These are phyloP conservation scores for Kodamaea laetipori DNA, from an alignment of 805 yeast species.

Conservation along the genomic window DNA sequence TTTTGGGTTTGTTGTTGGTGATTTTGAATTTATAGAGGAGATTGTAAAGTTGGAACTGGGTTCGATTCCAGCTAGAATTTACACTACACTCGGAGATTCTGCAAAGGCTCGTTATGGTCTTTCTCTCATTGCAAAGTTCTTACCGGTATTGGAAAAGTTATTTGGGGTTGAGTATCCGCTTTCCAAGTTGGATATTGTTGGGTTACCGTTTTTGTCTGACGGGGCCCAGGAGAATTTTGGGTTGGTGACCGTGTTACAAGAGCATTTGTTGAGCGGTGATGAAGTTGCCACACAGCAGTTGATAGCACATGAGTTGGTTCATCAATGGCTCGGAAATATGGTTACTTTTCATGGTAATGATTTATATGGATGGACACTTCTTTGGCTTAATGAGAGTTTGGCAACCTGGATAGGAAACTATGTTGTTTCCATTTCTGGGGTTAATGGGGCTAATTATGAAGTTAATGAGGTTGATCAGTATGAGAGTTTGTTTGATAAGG, in stretches of 20 bases:
- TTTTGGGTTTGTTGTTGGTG: conserved; percentile 71
- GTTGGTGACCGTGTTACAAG: conserved; percentile 58
- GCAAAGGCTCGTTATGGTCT: conserved; percentile 52
- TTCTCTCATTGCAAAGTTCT: conserved; percentile 44
- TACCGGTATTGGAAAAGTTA: conserved; percentile 50
- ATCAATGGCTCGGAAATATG: conserved; percentile 78
- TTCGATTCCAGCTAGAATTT: conserved; percentile 36
- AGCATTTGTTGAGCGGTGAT: conserved; percentile 36
- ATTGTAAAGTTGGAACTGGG: conserved; percentile 1
- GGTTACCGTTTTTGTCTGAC: conserved; percentile 70
- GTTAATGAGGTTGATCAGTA: conserved; percentile 15
- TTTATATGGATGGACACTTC: conserved; percentile 58
- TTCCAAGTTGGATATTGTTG: conserved; percentile 64
- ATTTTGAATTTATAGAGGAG: conserved; percentile 54
- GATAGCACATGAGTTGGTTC: conserved; percentile 71
- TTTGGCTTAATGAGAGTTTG: conserved; percentile 78
- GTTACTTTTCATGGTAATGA: conserved; percentile 45
- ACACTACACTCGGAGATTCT: conserved; percentile 56
- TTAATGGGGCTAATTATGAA: conserved; percentile 18
- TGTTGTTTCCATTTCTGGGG: conserved; percentile 30
- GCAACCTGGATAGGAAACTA: conserved; percentile 72
- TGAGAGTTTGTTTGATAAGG: conserved; percentile 39
- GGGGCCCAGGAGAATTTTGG: conserved; percentile 86
- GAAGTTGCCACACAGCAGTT: conserved; percentile 49
- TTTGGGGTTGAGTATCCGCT: conserved; percentile 56